Base-by-base conservation (phyloP, 2,329 filamentous ascomycete species). In the Eurotiales sp. region DNA sequence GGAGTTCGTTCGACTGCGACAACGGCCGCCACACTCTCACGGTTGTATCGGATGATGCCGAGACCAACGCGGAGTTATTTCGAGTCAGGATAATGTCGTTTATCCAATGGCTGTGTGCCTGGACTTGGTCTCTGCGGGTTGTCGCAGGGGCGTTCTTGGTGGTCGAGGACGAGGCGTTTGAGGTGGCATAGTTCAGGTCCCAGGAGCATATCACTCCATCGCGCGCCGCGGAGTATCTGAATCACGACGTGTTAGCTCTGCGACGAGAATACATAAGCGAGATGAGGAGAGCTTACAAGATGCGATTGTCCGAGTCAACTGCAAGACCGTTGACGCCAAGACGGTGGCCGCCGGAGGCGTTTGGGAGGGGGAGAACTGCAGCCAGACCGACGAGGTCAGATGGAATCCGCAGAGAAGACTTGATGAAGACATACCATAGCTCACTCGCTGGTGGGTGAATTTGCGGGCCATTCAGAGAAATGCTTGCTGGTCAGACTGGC, bases 141-240 rank as follows among this genome's bases (percentile, higher is more conserved):
- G 81, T 80, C 8, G 77, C 71, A 46, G 59, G 61, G 22, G 66
- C 62, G 41, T 66, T 63, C 30, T 59, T 59, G 25, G 51, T 49
- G 59, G 60, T 53, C 15, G 59, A 44, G 22, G 57, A 57, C 5
- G 64, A 58, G 10, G n/a, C n/a, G n/a, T n/a, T n/a, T n/a, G 69
- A 56, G 54, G 63, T 50, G 41, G 73, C 72, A 15, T 66, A 53
- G 45, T 66, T 64, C 42, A 96, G 76, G 70, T 97, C 86, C 93
- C 93, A 99, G 55, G 92, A 90, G 74, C 93, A 99, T 59, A 99
- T 86, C 46, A 93, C 87, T 61, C 93, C 93, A 72, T 99, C 93
- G 66, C 93, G 86, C 54, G 93, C 93, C 59, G 90, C 93, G 41
- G 93, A 96, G 74, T 97, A 99, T 63, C 91, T 96, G 56, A 29